Evolutionary conservation across 2,329 filamentous ascomycete species (phyloP).

Genomic region (Trichoderma sp.): DNA sequence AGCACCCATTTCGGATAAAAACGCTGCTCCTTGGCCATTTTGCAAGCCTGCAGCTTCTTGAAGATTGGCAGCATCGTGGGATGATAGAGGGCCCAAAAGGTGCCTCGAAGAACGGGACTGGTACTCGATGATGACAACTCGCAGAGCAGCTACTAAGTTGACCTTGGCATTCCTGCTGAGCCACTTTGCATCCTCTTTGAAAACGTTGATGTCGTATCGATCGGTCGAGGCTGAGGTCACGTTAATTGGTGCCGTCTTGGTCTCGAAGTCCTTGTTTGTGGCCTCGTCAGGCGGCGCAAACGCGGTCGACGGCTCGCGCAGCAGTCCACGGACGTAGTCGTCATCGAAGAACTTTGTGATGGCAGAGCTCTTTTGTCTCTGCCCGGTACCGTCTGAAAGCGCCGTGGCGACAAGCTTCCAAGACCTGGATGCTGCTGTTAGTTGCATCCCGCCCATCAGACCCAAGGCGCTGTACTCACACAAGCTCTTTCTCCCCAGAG

Average conservation of each 20-base stretch:
- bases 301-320: conserved; percentile 69
- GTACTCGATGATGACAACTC: conserved; percentile 80
- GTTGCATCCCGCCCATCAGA: conserved; percentile 31
- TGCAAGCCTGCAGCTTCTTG: conserved; percentile 72
- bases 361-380: conserved; percentile 56
- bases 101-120: conserved; percentile 77
- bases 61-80: conserved; percentile 76
- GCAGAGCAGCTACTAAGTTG: conserved; percentile 80
- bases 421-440: conserved; percentile 50
- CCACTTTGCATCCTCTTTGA: conserved; percentile 87
- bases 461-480: conserved; percentile 60
- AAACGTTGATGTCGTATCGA: conserved; percentile 72
- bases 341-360: conserved; percentile 74
- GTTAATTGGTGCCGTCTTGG: conserved; percentile 85
- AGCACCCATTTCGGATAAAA: conserved; percentile 58
- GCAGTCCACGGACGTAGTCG: conserved; percentile 66
- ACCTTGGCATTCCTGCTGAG: conserved; percentile 77
- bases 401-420: conserved; percentile 65
- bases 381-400: conserved; percentile 59
- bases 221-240: conserved; percentile 69
- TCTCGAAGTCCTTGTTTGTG: conserved; percentile 75
- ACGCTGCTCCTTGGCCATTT: conserved; percentile 60
- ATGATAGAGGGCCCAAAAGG: conserved; percentile 71
- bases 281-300: conserved; percentile 66
- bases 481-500: conserved; percentile 74